Percentiles rank a stretch among this genome's conserved stretches.
Evolutionary conservation across 192 early-diverging fungal species (phyloP).

Genomic region (Gorgonomyces haynaldii): DNA sequence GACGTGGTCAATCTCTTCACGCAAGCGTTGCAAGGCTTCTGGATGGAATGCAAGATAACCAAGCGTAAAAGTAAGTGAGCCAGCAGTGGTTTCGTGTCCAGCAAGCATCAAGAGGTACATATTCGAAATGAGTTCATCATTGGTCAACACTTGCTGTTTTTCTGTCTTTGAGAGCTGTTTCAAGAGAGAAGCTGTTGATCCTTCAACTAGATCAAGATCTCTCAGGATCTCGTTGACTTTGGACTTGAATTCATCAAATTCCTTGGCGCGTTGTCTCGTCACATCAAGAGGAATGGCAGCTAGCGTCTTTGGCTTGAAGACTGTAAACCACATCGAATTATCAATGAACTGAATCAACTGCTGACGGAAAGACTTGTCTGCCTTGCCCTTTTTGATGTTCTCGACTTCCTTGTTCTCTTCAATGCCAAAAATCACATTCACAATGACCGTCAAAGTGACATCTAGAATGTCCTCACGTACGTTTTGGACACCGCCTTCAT

Average conservation of each 20-base stretch:
- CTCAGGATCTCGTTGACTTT: constrained; percentile 3
- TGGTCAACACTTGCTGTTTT: neutral
- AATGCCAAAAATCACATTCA: constrained; percentile 11
- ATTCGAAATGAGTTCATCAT: constrained; percentile 25
- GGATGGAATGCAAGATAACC: constrained; percentile 29
- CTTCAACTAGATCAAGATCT: neutral
- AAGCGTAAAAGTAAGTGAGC: constrained; percentile 29
- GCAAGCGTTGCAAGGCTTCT: constrained; percentile 24
- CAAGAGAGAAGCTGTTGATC: neutral
- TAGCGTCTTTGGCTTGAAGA: too few relatives aligned
- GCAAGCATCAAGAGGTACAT: constrained; percentile 43
- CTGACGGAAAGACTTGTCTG: too few relatives aligned
- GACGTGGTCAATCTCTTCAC: constrained; percentile 17
- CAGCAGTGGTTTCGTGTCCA: constrained; percentile 41
- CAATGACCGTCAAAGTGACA: constrained; percentile 10
- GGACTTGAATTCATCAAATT: neutral
- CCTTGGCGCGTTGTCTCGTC: too few relatives aligned
- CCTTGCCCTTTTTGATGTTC: too few relatives aligned
- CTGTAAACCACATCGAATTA: too few relatives aligned
- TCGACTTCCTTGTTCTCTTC: too few relatives aligned
- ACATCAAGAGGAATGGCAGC: too few relatives aligned
- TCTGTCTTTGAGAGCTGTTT: neutral
- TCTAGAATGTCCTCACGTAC: neutral
- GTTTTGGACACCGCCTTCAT: neutral
- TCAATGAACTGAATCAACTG: too few relatives aligned